Base-by-base conservation (phyloP, 495 filamentous ascomycete genomes). In the Aspergillus affinis region DNA sequence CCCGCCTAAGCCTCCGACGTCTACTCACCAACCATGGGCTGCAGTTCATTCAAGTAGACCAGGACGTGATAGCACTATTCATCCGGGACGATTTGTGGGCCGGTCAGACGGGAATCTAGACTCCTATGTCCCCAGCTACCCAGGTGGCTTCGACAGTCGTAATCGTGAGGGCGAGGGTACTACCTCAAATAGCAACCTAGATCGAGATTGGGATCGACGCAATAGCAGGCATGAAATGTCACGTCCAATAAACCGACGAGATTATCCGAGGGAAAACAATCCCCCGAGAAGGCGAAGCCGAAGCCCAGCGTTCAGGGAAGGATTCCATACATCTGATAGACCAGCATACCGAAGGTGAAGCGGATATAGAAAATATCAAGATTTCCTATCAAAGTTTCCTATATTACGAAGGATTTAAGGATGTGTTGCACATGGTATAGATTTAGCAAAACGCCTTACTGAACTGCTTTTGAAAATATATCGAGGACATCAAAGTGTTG, bases 81-180 rank as follows among this genome's bases (percentile, higher is more conserved):
- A 66, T 48, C 69, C 65, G 23, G 51, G 57, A 50, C 72, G 75
- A 10, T 51, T 58, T 23, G 61, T 61, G n/a, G 59, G 54, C 18
- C 62, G 74, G 55, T 59, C 64, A n/a, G 65, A 76, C 2, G 69
- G 59, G 32, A 72, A 68, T 54, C 17, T 72, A 19, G 77, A 80
- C 45, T 78, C 76, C 4, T 78, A 78, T 62, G 67, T 78, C 27
- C 76, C 77, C 6, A 74, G 58, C 30, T 76, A 78, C 55, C 12
- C 12, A 10, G 13, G 36, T 41, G 36, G 36, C 36, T 41, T 41
- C 13, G 36, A 41, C 36, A 17, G 36, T 10, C 48, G 48, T 29
- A 30, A 27, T 29, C 20, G 26, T 27, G 23, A 27, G 23, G 23
- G 50, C 27, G 50, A 32, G 21, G 64, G 64, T 36, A 55, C 66